These are phyloP conservation scores for Cytospora leucostoma DNA, from an alignment of 2,329 filamentous ascomycete species.

Conservation along the genomic window DNA sequence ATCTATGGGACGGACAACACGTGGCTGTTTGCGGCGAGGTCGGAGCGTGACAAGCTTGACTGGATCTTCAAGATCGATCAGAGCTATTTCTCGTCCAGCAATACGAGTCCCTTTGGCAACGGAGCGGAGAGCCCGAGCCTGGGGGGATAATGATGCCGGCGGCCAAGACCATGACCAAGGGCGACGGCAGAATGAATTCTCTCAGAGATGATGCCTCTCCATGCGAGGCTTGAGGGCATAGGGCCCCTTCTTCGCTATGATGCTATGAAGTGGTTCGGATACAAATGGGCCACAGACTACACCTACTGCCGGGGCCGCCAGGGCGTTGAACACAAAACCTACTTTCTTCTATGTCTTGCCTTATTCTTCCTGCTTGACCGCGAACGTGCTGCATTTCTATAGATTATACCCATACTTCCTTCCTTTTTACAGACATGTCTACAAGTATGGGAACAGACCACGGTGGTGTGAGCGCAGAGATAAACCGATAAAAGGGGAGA, in stretches of 20 bases:
- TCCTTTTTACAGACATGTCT: constrained; percentile 11
- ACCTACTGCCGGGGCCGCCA: neutral
- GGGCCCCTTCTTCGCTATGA: neutral
- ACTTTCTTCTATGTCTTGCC: constrained; percentile 18
- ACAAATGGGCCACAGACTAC: neutral
- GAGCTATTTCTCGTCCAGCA: constrained; percentile 59
- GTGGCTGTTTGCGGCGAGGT: constrained; percentile 88
- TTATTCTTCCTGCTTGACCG: neutral
- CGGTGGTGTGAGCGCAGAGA: constrained; percentile 5
- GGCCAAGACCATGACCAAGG: neutral
- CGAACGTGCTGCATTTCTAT: constrained; percentile 21
- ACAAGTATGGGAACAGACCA: constrained; percentile 20
- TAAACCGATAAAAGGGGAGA: neutral
- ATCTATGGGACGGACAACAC: constrained; percentile 94
- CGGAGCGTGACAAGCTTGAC: constrained; percentile 89
- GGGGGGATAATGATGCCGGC: constrained; percentile 5
- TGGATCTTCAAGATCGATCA: constrained; percentile 97
- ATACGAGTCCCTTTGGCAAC: constrained; percentile 39
- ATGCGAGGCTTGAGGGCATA: no score
- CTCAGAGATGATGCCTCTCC: no score
- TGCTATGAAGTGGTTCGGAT: constrained; percentile 13
- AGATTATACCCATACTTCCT: constrained; percentile 28
- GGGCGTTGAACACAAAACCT: neutral
- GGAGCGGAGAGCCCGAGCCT: constrained; percentile 41
- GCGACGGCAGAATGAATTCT: no score